Evolutionary conservation across 2,329 filamentous ascomycete species (phyloP).

Genomic region (Hypoxylon sp.): DNA sequence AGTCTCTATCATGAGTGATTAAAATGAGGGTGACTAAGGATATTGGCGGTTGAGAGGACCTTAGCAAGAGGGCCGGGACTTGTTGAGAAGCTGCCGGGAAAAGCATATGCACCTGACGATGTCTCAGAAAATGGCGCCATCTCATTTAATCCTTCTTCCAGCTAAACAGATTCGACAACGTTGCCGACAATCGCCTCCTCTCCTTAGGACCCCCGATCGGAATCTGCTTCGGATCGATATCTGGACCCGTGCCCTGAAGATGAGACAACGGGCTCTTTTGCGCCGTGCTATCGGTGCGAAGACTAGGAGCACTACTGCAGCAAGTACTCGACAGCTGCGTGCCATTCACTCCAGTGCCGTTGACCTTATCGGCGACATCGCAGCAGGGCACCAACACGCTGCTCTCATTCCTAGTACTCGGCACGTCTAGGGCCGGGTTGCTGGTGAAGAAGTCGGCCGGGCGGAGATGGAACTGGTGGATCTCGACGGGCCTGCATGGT

Average conservation of each 20-base stretch:
- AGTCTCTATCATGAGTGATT: conserved; percentile 8
- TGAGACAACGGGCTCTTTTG: conserved; percentile 55
- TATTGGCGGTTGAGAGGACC: neutral
- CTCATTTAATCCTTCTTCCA: conserved; percentile 49
- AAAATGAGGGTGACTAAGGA: conserved; percentile 1
- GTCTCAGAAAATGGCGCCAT: neutral
- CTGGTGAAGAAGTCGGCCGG: conserved; percentile 64
- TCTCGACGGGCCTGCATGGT: conserved; percentile 62
- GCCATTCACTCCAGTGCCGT: conserved; percentile 22
- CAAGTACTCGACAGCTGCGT: conserved; percentile 34
- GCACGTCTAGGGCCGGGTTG: conserved; percentile 65
- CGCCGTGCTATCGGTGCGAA: conserved; percentile 45
- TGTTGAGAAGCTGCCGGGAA: neutral
- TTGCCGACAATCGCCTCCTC: conserved; percentile 45
- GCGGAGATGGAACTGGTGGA: conserved; percentile 62
- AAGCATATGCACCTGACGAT: neutral
- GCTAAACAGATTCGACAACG: conserved; percentile 45
- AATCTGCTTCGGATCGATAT: conserved; percentile 48
- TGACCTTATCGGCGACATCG: conserved; percentile 21
- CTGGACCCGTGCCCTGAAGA: conserved; percentile 53
- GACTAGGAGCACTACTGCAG: conserved; percentile 32
- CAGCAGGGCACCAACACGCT: conserved; percentile 60
- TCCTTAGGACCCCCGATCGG: conserved; percentile 34
- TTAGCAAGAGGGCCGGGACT: neutral
- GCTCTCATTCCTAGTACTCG: conserved; percentile 56